Base-by-base conservation (phyloP, 1,284 basidiomycete species). In the Irpex sp. region DNA sequence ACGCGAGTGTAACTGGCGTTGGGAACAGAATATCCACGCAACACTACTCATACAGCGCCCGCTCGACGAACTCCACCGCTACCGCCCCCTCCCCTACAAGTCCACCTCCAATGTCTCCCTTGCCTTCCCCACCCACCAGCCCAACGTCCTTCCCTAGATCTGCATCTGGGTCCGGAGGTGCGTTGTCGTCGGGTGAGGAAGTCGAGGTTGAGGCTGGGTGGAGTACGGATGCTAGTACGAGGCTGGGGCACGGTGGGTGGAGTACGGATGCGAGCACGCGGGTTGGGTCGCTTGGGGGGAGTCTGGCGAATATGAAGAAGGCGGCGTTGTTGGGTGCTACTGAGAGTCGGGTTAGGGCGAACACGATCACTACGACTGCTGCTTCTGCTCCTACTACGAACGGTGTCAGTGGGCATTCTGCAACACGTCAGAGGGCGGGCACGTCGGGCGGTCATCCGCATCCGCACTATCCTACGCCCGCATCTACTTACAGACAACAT, bases 181-280 rank as follows among this genome's bases (percentile, higher is more conserved):
- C 49, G 17, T n/a, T 51, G 49, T 51, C 49, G 11, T 51, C 49
- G n/a, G 49, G 49, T 9, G 49, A 51, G 17, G 49, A 51, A 19
- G 49, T 51, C 13, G 49, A 51, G 17, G 58, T 57, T 15, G 64
- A 65, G 37, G 54, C 54, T 31, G 64, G 64, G 19, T 65, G 58
- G 61, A 65, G 57, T 40, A 65, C 64, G 5, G 64, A 65, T 26
- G 61, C 64, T 2, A 65, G 64, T 58, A 65, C 64, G 36, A 51
- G 61, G 17, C 36, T 65, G 13, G 64, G 64, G 5, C 34, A 56
- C 37, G 54, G 54, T 11, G 64, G 64, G 3, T 65, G 64, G 64
- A 65, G 61, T 36, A 65, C 64, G 54, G 64, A 65, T 58, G 57
- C 57, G n/a, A 65, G 64, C 55, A 59, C 64, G n/a, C 49, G 64